Evolutionary conservation across 306 rosid species (phyloP), one percentile per base, ranked within the genome.

Genomic region (Prunus mume): DNA sequence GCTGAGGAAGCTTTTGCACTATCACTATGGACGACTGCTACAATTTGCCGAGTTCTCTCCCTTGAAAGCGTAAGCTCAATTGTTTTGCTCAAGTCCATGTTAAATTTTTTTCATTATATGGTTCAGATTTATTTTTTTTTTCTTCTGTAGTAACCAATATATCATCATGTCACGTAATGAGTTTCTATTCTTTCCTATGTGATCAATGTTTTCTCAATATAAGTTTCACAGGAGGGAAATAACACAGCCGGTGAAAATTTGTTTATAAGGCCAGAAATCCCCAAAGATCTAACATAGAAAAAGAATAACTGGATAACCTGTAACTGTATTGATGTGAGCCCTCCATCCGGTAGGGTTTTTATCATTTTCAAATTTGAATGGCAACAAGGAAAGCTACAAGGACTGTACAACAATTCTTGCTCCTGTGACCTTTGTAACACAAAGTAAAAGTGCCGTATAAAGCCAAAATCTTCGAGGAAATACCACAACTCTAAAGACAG

Each of bases 11-110:
- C 93, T 43, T 82, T 79, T 72, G 82, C 99, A 62, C 81, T 95
- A 84, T 92, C 99, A 57, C 73, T 95, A 71, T 95, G 99, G 99
- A 88, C 99, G 65, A 88, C 86, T 1, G 88, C 99, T 71, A 87
- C 97, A 68, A 78, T 90, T 30, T 95, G 99, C 78, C 97, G 96
- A 68, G 91, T 87, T 80, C 89, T 95, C 66, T 92, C 97, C 80
- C 97, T 95, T 71, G 93, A 91, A 83, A 84, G 84, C 72, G 97
- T 95, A 82, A 88, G 96, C 83, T 57, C 49, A 63, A 68, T 68
- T 67, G 78, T 61, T 62, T 19, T 52, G 72, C 71, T 73, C 22
- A 30, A 34, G 22, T 71, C 12, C 51, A 7, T 72, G 18, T 34
- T 28, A 27, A 15, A 32, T 32, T 3, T 1, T n/a, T 63, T 38